Evolutionary conservation across 768 basidiomycete genomes (phyloP).

Genomic region (Hebeloma cylindrosporum): DNA sequence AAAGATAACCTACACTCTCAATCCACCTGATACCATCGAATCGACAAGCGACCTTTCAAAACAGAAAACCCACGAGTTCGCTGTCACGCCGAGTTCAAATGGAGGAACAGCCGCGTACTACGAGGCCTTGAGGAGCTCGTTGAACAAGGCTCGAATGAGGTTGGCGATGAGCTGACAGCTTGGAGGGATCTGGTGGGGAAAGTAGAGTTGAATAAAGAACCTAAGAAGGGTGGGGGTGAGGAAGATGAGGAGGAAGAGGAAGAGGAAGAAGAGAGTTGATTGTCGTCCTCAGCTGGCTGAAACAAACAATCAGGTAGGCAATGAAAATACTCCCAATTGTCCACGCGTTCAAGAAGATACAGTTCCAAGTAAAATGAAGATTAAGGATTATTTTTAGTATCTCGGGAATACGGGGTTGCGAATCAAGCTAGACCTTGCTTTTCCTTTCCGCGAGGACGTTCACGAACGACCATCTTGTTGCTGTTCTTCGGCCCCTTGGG

Average conservation of each 20-base stretch:
- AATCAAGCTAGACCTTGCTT: constrained; percentile 43
- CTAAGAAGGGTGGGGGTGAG: constrained; percentile 41
- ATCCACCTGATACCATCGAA: constrained; percentile 15
- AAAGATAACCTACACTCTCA: constrained; percentile 24
- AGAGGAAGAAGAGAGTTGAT: constrained; percentile 14
- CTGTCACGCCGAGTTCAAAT: constrained; percentile 14
- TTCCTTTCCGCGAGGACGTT: constrained; percentile 75
- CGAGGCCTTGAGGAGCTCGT: constrained; percentile 42
- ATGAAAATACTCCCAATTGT: too few species aligned
- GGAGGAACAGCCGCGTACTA: constrained; percentile 51
- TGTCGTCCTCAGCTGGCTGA: not conserved
- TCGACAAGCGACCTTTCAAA: constrained; percentile 7
- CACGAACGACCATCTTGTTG: constrained; percentile 86
- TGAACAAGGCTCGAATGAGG: constrained; percentile 51
- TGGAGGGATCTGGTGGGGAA: constrained; percentile 78
- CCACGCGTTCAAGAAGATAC: not conserved
- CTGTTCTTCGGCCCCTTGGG: constrained; percentile 88
- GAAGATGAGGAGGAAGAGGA: constrained; percentile 35
- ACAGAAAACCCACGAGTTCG: constrained; percentile 15
- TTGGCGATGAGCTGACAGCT: constrained; percentile 68
- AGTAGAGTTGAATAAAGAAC: constrained; percentile 61
- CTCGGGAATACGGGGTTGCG: constrained; percentile 10
- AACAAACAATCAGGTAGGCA: not conserved
- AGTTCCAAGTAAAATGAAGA: constrained; percentile 3
- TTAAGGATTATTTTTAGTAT: constrained; percentile 12